Evolutionary conservation across 257 asterid species (phyloP).

Genomic region (Solanum virginianum): DNA sequence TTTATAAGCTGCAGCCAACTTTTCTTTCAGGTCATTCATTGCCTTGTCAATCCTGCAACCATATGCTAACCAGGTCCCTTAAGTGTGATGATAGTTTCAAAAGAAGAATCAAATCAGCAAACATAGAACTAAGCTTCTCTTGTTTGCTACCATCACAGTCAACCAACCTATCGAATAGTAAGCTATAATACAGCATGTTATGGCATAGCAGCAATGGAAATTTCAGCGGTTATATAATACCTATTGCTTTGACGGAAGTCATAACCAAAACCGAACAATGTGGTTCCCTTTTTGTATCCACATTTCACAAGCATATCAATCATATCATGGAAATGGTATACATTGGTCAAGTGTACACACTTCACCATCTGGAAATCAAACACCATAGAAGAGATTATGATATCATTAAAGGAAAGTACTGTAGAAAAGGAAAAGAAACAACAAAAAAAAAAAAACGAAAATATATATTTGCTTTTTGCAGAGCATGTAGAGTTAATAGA

Average conservation of each 20-base stretch:
- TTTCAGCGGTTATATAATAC: conserved; percentile 21
- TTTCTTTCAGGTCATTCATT: conserved; percentile 61
- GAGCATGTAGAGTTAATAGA: background rate
- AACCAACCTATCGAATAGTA: background rate
- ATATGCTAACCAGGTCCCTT: background rate
- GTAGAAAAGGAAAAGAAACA: background rate
- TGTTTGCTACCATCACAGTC: background rate
- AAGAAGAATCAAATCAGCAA: background rate
- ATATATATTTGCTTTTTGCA: background rate
- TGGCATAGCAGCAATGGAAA: background rate
- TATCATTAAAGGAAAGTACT: background rate
- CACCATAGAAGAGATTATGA: conserved; percentile 2
- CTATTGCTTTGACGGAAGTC: conserved; percentile 98
- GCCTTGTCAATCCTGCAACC: conserved; percentile 58
- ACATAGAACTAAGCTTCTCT: background rate
- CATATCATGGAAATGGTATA: conserved; percentile 90
- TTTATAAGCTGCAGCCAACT: conserved; percentile 60
- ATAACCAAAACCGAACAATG: conserved; percentile 86
- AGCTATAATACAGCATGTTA: background rate
- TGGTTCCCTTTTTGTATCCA: conserved; percentile 83
- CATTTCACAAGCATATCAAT: conserved; percentile 93
- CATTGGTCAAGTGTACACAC: conserved; percentile 42
- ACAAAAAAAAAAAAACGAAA: too few relatives aligned
- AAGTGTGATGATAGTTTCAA: background rate
- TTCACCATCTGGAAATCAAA: conserved; percentile 55